Conservation (phyloP, 768 basidiomycete species). For the Naganishia vaughanmartiniae region DNA sequence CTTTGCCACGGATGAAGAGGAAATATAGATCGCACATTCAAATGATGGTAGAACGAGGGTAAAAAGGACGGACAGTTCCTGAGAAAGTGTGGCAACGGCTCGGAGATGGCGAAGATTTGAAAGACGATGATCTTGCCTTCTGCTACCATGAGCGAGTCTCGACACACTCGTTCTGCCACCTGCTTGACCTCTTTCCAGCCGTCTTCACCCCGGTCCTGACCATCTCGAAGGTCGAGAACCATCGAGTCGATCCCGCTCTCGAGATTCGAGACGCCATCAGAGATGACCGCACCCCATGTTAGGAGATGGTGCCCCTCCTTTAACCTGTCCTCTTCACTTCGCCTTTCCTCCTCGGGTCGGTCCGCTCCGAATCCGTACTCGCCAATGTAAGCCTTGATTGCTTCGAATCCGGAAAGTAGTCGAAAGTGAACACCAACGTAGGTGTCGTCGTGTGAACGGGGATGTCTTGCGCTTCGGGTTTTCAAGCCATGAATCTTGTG, state of each 20-base stretch:
- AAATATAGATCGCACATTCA: constrained; percentile 41
- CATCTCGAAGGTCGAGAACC: constrained; percentile 10
- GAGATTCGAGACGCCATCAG: constrained; percentile 31
- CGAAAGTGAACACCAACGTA: constrained; percentile 34
- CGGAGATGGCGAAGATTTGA: constrained; percentile 29
- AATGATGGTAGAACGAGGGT: constrained; percentile 25
- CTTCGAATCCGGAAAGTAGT: constrained; percentile 20
- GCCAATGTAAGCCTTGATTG: constrained; percentile 21
- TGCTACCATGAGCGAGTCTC: constrained; percentile 18
- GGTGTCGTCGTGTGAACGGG: constrained; percentile 23
- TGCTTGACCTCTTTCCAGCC: constrained; percentile 30
- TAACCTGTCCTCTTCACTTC: constrained; percentile 9
- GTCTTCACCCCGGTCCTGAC: constrained; percentile 18
- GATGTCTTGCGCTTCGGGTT: constrained; percentile 20
- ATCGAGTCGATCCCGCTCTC: constrained; percentile 29
- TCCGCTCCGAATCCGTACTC: constrained; percentile 3
- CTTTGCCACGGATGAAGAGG: too few species aligned
- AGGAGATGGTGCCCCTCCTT: constrained; percentile 27
- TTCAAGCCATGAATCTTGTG: constrained; percentile 22
- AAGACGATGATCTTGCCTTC: constrained; percentile 26
- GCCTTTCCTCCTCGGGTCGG: constrained; percentile 10
- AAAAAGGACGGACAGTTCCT: constrained; percentile 54
- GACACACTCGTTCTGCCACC: constrained; percentile 20
- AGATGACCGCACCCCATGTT: constrained; percentile 25
- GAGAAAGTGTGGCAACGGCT: constrained; percentile 31